Conservation (phyloP, 768 basidiomycete species). For the Macrolepiota fuliginosa region DNA sequence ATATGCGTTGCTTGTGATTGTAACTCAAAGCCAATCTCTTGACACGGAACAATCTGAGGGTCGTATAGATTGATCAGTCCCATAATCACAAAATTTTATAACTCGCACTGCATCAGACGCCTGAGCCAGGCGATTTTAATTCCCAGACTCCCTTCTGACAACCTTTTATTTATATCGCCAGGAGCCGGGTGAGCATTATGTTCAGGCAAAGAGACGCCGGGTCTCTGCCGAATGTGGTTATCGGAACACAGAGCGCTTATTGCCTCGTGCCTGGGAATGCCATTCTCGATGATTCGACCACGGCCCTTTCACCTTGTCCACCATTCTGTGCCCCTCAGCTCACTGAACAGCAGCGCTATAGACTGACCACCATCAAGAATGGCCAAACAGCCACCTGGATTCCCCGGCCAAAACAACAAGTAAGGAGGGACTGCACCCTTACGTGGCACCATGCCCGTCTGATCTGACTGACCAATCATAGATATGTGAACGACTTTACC, state of each 20-base stretch:
- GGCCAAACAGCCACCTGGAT: conserved; percentile 8
- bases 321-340: background rate
- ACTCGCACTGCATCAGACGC: too few species aligned
- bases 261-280: conserved; percentile 11
- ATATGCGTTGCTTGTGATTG: too few species aligned
- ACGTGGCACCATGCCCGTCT: background rate
- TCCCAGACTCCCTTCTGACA: too few species aligned
- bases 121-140: too few species aligned
- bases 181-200: background rate
- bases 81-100: too few species aligned
- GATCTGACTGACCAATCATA: background rate
- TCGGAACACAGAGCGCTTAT: conserved; percentile 1
- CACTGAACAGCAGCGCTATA: background rate
- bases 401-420: conserved; percentile 3
- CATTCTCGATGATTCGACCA: background rate
- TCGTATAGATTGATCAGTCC: too few species aligned
- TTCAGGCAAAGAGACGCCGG: background rate
- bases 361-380: background rate
- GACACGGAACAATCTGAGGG: too few species aligned
- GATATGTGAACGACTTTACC: conserved; percentile 71
- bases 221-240: conserved; percentile 4
- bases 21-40: too few species aligned
- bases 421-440: background rate
- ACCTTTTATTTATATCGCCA: too few species aligned
- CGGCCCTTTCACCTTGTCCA: background rate